These are phyloP conservation scores for Clausena lansium DNA, from an alignment of 345 rosid genomes.

Conservation along the genomic window DNA sequence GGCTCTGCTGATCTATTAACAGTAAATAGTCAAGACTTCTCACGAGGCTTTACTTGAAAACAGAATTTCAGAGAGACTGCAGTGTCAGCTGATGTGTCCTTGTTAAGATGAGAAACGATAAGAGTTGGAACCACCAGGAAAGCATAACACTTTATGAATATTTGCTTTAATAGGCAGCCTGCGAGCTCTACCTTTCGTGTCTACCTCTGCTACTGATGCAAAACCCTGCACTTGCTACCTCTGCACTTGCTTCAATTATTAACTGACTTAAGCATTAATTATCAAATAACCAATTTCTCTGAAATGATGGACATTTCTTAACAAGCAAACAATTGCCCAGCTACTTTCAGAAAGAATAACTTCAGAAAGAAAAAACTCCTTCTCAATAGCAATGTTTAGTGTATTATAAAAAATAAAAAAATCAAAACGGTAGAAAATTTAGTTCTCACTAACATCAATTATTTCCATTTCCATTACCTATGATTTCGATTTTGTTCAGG, in stretches of 20 bases:
- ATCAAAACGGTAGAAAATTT: not conserved
- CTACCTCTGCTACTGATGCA: slow-evolving; percentile 58
- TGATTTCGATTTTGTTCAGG: not conserved
- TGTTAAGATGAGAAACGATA: slow-evolving; percentile 66
- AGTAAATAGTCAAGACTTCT: slow-evolving; percentile 27
- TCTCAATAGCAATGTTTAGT: not conserved
- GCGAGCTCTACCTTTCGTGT: slow-evolving; percentile 61
- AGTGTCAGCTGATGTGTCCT: slow-evolving; percentile 28
- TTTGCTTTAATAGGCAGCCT: slow-evolving; percentile 60
- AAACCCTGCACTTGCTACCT: slow-evolving; percentile 65
- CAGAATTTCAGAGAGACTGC: slow-evolving; percentile 24
- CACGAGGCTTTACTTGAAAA: slow-evolving; percentile 29
- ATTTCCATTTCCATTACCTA: not conserved
- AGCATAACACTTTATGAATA: slow-evolving; percentile 65
- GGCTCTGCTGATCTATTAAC: slow-evolving; percentile 18
- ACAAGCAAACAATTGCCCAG: not conserved
- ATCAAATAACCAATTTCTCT: not conserved
- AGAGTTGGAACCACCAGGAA: slow-evolving; percentile 86
- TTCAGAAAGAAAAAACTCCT: not conserved
- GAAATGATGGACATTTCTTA: not conserved
- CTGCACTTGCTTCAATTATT: slow-evolving; percentile 32
- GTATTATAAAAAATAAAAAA: not conserved
- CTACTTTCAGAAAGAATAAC: not conserved
- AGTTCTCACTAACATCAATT: not conserved
- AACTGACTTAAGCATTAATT: slow-evolving; percentile 11